Base-by-base conservation (phyloP, 176 grass and related monocot species). In the Alopecurus myosuroides region DNA sequence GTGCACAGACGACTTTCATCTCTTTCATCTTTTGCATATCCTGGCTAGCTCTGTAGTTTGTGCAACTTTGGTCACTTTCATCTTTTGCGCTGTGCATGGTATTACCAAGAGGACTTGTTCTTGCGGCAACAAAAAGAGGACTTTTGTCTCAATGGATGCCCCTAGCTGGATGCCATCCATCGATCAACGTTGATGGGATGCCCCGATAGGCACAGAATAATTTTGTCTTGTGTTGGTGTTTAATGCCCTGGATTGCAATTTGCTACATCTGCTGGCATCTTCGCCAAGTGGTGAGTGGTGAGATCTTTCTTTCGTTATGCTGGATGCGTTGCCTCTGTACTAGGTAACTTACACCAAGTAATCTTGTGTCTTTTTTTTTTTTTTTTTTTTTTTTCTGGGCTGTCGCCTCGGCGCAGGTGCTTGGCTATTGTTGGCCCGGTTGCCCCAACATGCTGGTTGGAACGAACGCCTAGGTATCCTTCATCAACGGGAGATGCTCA, bases 21-120 rank as follows among this genome's bases (percentile, higher is more conserved):
- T 22, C 34, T 82, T 67, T 72, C 66, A 75, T 66, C 64, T 18
- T 83, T 46, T 77, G 57, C 84, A 45, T 26, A 87, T 87, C 69
- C 55, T 30, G 28, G 0, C 55, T 30, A 22, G 0, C 2, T 69
- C 56, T 80, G 62, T 22, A 50, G 37, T 18, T 74, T 30, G 9
- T 10, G 39, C 26, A 34, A 58, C 55, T 76, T 87, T 86, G 61
- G 42, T 80, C 37, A 29, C 55, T 86, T 74, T 73, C 74, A 75
- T 68, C 57, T 36, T 68, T 79, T 34, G n/a, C 41, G 0, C 75
- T 80, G 29, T 76, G 55, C 46, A 36, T 73, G 70, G 28, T 40
- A 62, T 33, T 55, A 18, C 72, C 57, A 56, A 85, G 73, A 78
- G 1, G 42, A 42, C 25, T 45, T 48, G 14, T 74, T 74, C 15